Evolutionary conservation across 306 rosid genomes (phyloP).

Genomic region (Crotalaria pallida): DNA sequence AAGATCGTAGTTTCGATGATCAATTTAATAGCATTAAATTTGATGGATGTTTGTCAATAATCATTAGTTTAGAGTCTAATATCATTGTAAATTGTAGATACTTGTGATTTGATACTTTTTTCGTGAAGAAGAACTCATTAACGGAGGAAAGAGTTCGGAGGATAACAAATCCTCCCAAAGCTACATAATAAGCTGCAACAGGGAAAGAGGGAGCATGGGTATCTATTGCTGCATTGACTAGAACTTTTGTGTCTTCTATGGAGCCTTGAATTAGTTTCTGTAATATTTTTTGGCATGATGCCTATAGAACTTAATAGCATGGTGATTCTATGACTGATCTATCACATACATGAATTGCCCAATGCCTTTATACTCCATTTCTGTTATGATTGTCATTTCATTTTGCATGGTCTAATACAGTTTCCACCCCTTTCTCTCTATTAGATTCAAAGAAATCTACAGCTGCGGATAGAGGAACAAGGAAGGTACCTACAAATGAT

Average conservation of each 20-base stretch:
- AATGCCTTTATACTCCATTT: not conserved
- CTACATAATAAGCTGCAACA: not conserved
- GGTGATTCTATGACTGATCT: not conserved
- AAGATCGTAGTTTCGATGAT: not conserved
- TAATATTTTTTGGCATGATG: constrained; percentile 3
- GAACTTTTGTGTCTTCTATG: not conserved
- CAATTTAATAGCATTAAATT: not conserved
- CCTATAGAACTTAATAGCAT: not conserved
- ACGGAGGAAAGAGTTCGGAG: not conserved
- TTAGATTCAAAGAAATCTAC: constrained; percentile 83
- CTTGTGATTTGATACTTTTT: not conserved
- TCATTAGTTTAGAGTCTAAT: not conserved
- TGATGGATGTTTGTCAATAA: not conserved
- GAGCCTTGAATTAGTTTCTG: constrained; percentile 9
- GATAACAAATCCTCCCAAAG: constrained; percentile 16
- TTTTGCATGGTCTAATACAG: not conserved
- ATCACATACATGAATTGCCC: not conserved
- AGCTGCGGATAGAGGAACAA: constrained; percentile 96
- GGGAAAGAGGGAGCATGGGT: too few relatives aligned
- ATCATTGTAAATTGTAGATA: not conserved
- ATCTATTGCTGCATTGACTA: not conserved
- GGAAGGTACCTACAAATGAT: constrained; percentile 92
- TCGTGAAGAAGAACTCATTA: not conserved
- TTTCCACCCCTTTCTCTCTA: constrained; percentile 1
- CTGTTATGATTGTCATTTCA: not conserved